A percentile compares a stretch with the other conserved stretches of the same genome.
Evolutionary conservation across 2,329 filamentous ascomycete genomes (phyloP).

Genomic region (Raffaelea ambrosiae): DNA sequence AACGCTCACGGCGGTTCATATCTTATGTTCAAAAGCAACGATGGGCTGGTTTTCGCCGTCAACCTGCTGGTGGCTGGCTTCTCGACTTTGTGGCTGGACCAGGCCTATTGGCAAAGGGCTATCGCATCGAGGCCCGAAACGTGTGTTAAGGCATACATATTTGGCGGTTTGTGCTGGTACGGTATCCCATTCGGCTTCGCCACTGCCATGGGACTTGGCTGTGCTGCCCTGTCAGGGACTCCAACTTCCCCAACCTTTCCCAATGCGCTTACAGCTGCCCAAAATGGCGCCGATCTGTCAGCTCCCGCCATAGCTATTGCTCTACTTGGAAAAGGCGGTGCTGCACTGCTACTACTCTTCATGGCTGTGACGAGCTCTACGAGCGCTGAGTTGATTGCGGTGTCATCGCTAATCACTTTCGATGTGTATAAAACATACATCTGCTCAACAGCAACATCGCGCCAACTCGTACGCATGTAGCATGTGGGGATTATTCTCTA

Average conservation of each 20-base stretch:
- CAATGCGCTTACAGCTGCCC: constrained; percentile 18
- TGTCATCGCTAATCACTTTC: constrained; percentile 27
- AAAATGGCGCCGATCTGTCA: constrained; percentile 22
- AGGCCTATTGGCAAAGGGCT: constrained; percentile 35
- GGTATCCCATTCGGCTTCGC: constrained; percentile 27
- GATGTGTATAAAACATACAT: constrained; percentile 31
- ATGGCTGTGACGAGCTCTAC: constrained; percentile 37
- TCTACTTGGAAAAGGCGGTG: constrained; percentile 26
- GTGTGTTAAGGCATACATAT: constrained; percentile 29
- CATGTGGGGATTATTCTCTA: constrained; percentile 25
- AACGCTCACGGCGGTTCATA: constrained; percentile 25
- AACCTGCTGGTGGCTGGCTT: constrained; percentile 28
- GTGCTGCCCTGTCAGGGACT: constrained; percentile 20
- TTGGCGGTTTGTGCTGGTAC: constrained; percentile 31
- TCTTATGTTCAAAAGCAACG: constrained; percentile 25
- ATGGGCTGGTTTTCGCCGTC: constrained; percentile 27
- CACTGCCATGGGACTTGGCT: constrained; percentile 25
- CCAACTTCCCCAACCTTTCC: constrained; percentile 22
- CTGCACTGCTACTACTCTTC: constrained; percentile 29
- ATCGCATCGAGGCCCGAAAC: constrained; percentile 32
- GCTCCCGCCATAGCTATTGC: constrained; percentile 23
- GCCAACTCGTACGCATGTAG: constrained; percentile 20
- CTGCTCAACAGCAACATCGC: constrained; percentile 16
- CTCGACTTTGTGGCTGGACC: constrained; percentile 28
- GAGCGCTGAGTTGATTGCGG: constrained; percentile 33